These are phyloP conservation scores for Arthrobotrys musiformis DNA, from an alignment of 2,329 filamentous ascomycete genomes.

Conservation along the genomic window DNA sequence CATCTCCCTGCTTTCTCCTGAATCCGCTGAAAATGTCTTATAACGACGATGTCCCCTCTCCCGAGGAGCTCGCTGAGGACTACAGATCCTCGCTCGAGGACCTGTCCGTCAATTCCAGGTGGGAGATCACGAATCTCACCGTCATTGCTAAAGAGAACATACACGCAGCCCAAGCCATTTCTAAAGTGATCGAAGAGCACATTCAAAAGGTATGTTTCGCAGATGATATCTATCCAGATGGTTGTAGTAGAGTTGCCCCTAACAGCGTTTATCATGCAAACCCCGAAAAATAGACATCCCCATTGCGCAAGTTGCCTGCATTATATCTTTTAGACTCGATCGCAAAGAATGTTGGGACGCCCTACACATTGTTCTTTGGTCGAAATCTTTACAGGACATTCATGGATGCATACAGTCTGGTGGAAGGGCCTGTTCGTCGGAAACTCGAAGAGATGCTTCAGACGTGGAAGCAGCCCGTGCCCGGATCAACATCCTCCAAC, in stretches of 20 bases:
- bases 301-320: constrained; percentile 90
- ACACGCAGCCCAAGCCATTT: constrained; percentile 92
- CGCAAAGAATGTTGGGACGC: constrained; percentile 97
- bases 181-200: constrained; percentile 87
- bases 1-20: background rate
- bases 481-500: constrained; percentile 89
- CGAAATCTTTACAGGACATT: constrained; percentile 92
- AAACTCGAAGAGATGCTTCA: constrained; percentile 98
- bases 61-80: constrained; percentile 91
- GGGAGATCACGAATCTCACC: constrained; percentile 96
- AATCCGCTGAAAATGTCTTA: constrained; percentile 37
- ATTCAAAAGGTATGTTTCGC: constrained; percentile 83
- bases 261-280: constrained; percentile 59
- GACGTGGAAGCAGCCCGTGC: constrained; percentile 97
- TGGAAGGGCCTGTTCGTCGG: constrained; percentile 81
- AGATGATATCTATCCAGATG: background rate
- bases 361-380: constrained; percentile 94
- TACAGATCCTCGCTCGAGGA: constrained; percentile 94
- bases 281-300: constrained; percentile 74
- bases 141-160: constrained; percentile 98
- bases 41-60: constrained; percentile 60
- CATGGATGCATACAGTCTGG: constrained; percentile 93
- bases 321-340: constrained; percentile 98
- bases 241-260: constrained; percentile 60
- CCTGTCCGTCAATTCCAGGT: constrained; percentile 86